Conservation (phyloP, 257 asterid genomes). For the Coffea canephora region DNA sequence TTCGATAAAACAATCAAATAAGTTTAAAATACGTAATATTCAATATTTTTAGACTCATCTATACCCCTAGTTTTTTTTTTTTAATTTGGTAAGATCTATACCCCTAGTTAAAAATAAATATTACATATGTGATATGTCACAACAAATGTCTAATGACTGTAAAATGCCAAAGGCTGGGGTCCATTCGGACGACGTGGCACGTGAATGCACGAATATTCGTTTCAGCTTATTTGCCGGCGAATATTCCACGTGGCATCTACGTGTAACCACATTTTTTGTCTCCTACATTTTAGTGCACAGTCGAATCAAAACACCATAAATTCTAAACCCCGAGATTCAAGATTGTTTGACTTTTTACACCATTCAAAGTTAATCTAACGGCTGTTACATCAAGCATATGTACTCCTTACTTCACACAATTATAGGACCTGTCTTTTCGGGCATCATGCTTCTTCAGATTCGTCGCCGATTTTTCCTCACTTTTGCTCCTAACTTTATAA, state of each 20-base stretch:
- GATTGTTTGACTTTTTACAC: fast-evolving
- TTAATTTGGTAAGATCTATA: too few relatives aligned
- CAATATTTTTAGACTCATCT: too few relatives aligned
- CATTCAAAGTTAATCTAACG: not conserved
- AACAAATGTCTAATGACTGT: not conserved
- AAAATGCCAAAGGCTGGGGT: constrained; percentile 24
- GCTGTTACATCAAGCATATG: not conserved
- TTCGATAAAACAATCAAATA: too few relatives aligned
- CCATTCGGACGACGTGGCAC: constrained; percentile 71
- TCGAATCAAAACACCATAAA: not conserved
- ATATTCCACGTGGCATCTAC: constrained; percentile 26
- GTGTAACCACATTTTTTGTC: not conserved
- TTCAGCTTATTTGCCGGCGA: constrained; percentile 47
- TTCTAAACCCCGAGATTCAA: not conserved
- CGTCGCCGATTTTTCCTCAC: constrained; percentile 43
- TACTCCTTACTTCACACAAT: not conserved
- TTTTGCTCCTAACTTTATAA: not conserved
- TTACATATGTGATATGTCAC: too few relatives aligned
- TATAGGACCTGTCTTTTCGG: constrained; percentile 5
- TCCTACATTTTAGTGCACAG: not conserved
- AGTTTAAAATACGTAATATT: too few relatives aligned
- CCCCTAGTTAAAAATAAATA: too few relatives aligned
- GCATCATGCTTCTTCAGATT: constrained; percentile 32
- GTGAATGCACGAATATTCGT: constrained; percentile 70
- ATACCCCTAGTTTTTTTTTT: too few relatives aligned